These are phyloP conservation scores for Talaromyces sp. DNA, from an alignment of 2,329 filamentous ascomycete species.

Conservation along the genomic window DNA sequence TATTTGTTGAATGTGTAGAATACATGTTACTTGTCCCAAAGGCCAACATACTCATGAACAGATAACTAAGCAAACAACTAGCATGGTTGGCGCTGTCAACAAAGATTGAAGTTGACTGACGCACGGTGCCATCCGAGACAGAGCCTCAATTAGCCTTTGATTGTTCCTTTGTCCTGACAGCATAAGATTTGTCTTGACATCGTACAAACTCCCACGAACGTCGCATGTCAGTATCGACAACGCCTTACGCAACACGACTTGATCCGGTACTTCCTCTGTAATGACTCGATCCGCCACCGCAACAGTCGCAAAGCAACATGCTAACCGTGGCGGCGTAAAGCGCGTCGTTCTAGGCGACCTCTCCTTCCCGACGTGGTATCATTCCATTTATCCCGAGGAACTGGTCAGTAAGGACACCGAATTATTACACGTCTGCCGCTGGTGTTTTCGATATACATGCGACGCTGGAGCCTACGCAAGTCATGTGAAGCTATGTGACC, in stretches of 20 bases:
- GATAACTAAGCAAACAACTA: not conserved
- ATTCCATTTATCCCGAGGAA: conserved; percentile 78
- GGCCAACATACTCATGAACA: no score
- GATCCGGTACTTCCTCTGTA: not conserved
- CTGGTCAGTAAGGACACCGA: conserved; percentile 50
- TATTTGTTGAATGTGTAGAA: not conserved
- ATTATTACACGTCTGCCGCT: conserved; percentile 78
- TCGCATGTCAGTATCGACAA: not conserved
- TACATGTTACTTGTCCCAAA: not conserved
- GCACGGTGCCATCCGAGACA: not conserved
- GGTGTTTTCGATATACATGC: conserved; percentile 86
- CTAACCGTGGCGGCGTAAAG: conserved; percentile 69
- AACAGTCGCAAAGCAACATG: conserved; percentile 12
- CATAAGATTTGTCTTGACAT: not conserved
- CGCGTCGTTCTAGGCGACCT: conserved; percentile 81
- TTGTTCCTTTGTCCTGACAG: not conserved
- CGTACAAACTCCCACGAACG: not conserved
- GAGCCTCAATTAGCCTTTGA: not conserved
- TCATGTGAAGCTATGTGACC: conserved; percentile 50
- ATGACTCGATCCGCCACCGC: conserved; percentile 28
- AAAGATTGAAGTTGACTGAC: not conserved
- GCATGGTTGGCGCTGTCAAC: not conserved
- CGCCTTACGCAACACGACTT: not conserved
- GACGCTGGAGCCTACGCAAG: conserved; percentile 33
- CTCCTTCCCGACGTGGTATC: conserved; percentile 85